These are phyloP conservation scores for Paramarasmius palmivorus DNA, from an alignment of 1,284 basidiomycete genomes.

Conservation along the genomic window DNA sequence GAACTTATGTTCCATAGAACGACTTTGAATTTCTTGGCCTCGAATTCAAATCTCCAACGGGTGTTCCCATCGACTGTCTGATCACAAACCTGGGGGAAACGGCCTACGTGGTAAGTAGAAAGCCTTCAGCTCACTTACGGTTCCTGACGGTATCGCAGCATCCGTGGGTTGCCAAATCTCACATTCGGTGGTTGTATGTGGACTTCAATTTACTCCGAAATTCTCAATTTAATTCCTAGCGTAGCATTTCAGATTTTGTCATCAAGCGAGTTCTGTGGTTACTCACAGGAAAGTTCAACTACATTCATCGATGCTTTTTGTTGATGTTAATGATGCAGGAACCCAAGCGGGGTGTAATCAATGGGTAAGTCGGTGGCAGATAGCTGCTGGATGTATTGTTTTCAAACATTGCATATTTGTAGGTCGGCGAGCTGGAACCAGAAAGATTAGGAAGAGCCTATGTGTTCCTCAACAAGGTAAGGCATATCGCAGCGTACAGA, in stretches of 20 bases:
- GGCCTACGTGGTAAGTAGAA: conserved; percentile 47
- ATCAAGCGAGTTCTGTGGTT: conserved; percentile 64
- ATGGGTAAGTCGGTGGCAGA: conserved; percentile 40
- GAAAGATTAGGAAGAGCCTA: conserved; percentile 59
- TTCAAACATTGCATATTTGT: conserved; percentile 1
- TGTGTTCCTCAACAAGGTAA: conserved; percentile 50
- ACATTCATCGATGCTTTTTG: neutral
- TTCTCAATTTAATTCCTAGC: neutral
- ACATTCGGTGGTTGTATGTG: conserved; percentile 62
- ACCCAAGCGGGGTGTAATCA: conserved; percentile 66
- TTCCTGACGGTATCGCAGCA: conserved; percentile 29
- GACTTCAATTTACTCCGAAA: neutral
- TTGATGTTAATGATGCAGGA: conserved; percentile 22
- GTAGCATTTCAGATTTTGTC: conserved; percentile 59
- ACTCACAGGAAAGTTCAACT: conserved; percentile 46
- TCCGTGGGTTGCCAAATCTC: conserved; percentile 56
- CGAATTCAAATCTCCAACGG: conserved; percentile 38
- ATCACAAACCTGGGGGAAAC: conserved; percentile 60
- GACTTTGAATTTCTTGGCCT: conserved; percentile 61
- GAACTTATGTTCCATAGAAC: conserved; percentile 34
- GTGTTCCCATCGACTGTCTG: conserved; percentile 60
- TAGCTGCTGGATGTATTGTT: neutral
- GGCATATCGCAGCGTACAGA: neutral
- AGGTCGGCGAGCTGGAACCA: conserved; percentile 60
- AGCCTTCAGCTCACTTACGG: neutral